Conservation (phyloP, 768 basidiomycete genomes). For the Agaricus bisporus region DNA sequence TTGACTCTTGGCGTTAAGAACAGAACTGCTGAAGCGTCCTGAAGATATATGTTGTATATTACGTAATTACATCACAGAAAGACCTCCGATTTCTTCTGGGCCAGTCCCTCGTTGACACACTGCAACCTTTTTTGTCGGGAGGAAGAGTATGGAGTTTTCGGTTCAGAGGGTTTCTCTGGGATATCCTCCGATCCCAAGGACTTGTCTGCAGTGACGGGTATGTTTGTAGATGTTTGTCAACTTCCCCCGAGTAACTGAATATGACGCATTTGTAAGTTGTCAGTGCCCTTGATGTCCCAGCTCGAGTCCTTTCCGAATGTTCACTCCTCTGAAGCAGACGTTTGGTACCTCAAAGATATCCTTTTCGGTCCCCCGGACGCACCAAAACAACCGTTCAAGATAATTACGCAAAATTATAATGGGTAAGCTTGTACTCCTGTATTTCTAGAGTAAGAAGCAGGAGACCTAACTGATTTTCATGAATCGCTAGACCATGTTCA, state of each 20-base stretch:
- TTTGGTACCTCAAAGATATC: conserved; percentile 76
- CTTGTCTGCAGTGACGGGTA: too few relatives aligned
- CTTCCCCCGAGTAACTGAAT: background rate
- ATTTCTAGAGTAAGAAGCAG: background rate
- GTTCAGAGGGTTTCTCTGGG: too few relatives aligned
- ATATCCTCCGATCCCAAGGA: too few relatives aligned
- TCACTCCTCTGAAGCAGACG: conserved; percentile 45
- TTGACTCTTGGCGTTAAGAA: too few relatives aligned
- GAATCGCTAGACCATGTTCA: conserved; percentile 66
- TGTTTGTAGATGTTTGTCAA: background rate
- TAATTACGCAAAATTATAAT: conserved; percentile 81
- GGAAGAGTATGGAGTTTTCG: too few relatives aligned
- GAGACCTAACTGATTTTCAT: background rate
- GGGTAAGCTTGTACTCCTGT: conserved; percentile 42
- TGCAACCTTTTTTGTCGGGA: too few relatives aligned
- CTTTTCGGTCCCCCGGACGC: conserved; percentile 33
- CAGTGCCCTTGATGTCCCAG: background rate
- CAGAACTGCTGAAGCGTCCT: too few relatives aligned
- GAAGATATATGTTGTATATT: too few relatives aligned
- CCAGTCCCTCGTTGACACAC: too few relatives aligned
- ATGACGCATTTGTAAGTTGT: background rate
- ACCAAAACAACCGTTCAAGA: conserved; percentile 35
- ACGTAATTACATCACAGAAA: too few relatives aligned
- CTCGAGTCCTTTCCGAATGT: conserved; percentile 20
- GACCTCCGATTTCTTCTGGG: too few relatives aligned